Percentiles rank a stretch among this genome's conserved stretches.
Conservation (phyloP, 2,329 filamentous ascomycete genomes). For the Metarhizium humberi region DNA sequence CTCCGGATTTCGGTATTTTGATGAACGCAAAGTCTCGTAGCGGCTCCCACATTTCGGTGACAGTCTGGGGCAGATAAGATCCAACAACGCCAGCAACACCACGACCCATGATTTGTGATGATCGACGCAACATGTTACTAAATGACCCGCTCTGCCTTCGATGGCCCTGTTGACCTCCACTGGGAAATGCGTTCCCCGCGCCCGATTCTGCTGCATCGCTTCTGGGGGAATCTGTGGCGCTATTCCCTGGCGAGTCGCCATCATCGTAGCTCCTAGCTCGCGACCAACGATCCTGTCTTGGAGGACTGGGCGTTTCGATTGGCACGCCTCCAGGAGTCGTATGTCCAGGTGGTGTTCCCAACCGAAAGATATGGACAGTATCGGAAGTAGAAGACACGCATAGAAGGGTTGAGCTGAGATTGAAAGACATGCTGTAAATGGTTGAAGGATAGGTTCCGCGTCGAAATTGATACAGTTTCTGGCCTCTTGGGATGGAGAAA, state of each 20-base stretch:
- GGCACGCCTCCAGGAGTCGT: conserved; percentile 25
- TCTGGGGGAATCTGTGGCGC: conserved; percentile 42
- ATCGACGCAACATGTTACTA: conserved; percentile 84
- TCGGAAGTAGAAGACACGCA: conserved; percentile 95
- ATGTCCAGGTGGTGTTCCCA: conserved; percentile 42
- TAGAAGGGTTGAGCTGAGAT: conserved; percentile 82
- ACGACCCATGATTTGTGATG: conserved; percentile 86
- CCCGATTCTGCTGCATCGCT: conserved; percentile 36
- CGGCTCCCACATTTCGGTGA: conserved; percentile 97
- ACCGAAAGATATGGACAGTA: conserved; percentile 91
- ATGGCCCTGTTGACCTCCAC: conserved; percentile 20
- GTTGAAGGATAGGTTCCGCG: conserved; percentile 90
- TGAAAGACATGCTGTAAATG: conserved; percentile 99
- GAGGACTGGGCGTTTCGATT: conserved; percentile 30
- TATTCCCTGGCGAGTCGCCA: conserved; percentile 28
- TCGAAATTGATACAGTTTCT: conserved; percentile 93
- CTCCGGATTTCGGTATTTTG: conserved; percentile 63
- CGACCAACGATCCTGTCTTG: conserved; percentile 42
- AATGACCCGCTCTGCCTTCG: conserved; percentile 64
- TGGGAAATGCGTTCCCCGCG: conserved; percentile 14
- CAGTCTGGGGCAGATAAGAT: conserved; percentile 83
- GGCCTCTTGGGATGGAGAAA: conserved; percentile 81
- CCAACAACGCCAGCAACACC: conserved; percentile 83
- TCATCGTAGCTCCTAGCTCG: conserved; percentile 43
- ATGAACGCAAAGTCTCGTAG: conserved; percentile 93